These are phyloP conservation scores for Barnettozyma populi DNA, from an alignment of 805 yeast genomes.

Conservation along the genomic window DNA sequence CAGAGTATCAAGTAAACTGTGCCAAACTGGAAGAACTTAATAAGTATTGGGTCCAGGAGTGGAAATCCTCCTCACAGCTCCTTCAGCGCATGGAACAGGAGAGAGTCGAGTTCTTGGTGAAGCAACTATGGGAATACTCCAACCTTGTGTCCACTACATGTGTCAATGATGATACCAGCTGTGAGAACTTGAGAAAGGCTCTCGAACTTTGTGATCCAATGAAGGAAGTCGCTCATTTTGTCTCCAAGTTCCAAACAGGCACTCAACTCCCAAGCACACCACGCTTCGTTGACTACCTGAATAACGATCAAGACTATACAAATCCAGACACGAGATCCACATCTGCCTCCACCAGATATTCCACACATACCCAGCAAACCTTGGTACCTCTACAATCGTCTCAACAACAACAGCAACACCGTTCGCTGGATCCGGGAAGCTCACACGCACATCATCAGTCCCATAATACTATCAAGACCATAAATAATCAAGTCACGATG, in stretches of 20 bases:
- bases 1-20: constrained; percentile 54
- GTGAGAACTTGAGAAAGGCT: constrained; percentile 61
- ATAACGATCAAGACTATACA: constrained; percentile 20
- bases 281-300: constrained; percentile 54
- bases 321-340: constrained; percentile 11
- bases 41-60: constrained; percentile 64
- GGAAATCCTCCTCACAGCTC: constrained; percentile 59
- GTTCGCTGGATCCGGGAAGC: constrained; percentile 6
- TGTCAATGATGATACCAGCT: constrained; percentile 71
- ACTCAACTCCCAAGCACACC: constrained; percentile 53
- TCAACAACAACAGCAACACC: background rate
- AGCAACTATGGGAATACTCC: constrained; percentile 73
- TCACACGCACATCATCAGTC: constrained; percentile 2
- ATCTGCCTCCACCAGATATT: constrained; percentile 16
- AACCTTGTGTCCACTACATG: constrained; percentile 71
- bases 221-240: constrained; percentile 52
- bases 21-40: constrained; percentile 48
- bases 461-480: constrained; percentile 9
- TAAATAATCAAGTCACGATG: constrained; percentile 4
- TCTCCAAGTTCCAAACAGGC: constrained; percentile 58
- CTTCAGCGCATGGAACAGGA: constrained; percentile 68
- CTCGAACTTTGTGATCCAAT: constrained; percentile 65
- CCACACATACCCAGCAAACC: constrained; percentile 7
- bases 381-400: background rate
- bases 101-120: constrained; percentile 61